These are phyloP conservation scores for Leptodermis oblonga DNA, from an alignment of 257 asterid genomes.

Conservation along the genomic window DNA sequence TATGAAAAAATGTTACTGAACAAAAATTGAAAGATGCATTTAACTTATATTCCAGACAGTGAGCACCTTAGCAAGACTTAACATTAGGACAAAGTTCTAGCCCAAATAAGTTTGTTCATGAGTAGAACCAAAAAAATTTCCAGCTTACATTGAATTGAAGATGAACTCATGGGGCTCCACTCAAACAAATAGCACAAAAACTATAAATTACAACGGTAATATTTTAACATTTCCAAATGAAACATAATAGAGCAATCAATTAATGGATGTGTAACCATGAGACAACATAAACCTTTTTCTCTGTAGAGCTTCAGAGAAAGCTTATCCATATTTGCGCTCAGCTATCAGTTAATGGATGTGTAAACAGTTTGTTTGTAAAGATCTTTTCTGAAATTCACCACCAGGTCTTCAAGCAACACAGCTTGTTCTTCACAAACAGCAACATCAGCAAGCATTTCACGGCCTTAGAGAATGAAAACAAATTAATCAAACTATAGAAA, in stretches of 20 bases:
- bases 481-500: no score
- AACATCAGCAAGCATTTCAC: no score
- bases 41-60: background rate
- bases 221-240: constrained; percentile 1
- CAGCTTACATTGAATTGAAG: constrained; percentile 63
- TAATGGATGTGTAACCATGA: no score
- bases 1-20: background rate
- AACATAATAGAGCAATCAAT: constrained; percentile 16
- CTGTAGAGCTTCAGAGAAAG: no score
- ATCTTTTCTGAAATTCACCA: no score
- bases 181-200: constrained; percentile 30
- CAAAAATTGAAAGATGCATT: background rate
- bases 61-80: background rate
- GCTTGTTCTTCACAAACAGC: no score
- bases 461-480: no score
- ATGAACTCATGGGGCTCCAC: constrained; percentile 52
- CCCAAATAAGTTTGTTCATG: background rate
- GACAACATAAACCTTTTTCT: no score
- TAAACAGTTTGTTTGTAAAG: no score
- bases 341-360: no score
- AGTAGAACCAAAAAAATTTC: background rate
- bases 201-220: constrained; percentile 11
- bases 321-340: no score
- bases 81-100: background rate
- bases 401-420: no score